phyloP scores from a whole-genome alignment of 768 basidiomycete species.

The Kwoniella shandongensis region DNA sequence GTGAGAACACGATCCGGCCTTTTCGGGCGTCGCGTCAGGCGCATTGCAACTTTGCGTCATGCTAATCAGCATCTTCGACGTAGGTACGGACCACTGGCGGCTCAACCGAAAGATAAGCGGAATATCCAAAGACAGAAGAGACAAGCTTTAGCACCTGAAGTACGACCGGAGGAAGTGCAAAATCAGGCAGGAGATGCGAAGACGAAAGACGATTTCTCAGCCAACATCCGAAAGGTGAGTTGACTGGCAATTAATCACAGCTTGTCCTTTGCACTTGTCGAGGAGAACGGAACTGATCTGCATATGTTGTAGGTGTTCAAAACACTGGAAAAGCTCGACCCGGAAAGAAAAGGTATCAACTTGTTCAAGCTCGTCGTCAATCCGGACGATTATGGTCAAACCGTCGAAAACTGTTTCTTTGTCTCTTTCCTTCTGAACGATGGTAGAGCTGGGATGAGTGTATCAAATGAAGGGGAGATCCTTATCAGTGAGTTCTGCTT shows the following conservation, averaged over 20 bases:
- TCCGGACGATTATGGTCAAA: slow-evolving; percentile 85
- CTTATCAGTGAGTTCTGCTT: slow-evolving; percentile 62
- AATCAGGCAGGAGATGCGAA: slow-evolving; percentile 18
- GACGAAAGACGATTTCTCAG: slow-evolving; percentile 18
- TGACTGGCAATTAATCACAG: no score
- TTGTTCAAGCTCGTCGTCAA: slow-evolving; percentile 86
- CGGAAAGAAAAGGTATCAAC: slow-evolving; percentile 60
- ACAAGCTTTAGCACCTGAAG: slow-evolving; percentile 64
- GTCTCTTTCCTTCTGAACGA: slow-evolving; percentile 88
- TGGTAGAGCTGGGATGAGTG: slow-evolving; percentile 57
- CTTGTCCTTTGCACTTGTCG: no score
- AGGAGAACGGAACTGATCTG: no score
- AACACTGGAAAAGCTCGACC: slow-evolving; percentile 58
- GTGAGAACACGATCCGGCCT: neutral
- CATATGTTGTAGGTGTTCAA: slow-evolving; percentile 66
- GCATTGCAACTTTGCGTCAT: neutral
- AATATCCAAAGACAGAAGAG: slow-evolving; percentile 67
- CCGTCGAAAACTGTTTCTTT: slow-evolving; percentile 95
- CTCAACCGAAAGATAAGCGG: slow-evolving; percentile 77
- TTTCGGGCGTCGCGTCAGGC: neutral
- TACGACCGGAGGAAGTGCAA: slow-evolving; percentile 67
- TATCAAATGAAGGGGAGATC: slow-evolving; percentile 66
- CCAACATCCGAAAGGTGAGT: slow-evolving; percentile 20
- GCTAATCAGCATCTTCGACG: no score
- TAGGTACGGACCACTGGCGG: slow-evolving; percentile 87